Conservation (phyloP, 1,139 yeast species). For the Nematodospora anomalae region DNA sequence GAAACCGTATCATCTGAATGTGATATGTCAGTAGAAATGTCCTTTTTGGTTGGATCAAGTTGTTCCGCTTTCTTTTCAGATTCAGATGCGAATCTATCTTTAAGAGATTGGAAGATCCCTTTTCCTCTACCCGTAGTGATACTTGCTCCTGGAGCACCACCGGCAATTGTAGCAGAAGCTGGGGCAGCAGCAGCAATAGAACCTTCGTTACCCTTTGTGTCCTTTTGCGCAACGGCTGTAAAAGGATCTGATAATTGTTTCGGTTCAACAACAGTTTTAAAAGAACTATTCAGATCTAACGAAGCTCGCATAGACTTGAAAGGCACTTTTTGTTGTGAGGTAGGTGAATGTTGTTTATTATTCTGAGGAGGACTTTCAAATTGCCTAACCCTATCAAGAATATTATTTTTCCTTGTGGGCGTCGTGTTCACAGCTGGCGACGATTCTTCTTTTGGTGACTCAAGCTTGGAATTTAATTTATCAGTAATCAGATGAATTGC, state of each 20-base stretch:
- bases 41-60: not conserved
- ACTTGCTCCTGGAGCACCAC: constrained; percentile 6
- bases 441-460: constrained; percentile 3
- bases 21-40: constrained; percentile 3
- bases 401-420: constrained; percentile 17
- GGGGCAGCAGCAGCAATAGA: constrained; percentile 16
- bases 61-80: constrained; percentile 7
- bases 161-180: constrained; percentile 8
- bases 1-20: constrained; percentile 14
- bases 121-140: constrained; percentile 21
- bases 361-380: constrained; percentile 31
- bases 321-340: constrained; percentile 8
- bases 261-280: constrained; percentile 6
- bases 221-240: constrained; percentile 7
- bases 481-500: constrained; percentile 5
- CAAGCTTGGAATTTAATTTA: constrained; percentile 2
- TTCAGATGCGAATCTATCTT: constrained; percentile 27
- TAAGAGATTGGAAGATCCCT: constrained; percentile 38
- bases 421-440: constrained; percentile 9
- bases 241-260: constrained; percentile 21
- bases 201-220: constrained; percentile 12
- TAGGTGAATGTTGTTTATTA: constrained; percentile 9
- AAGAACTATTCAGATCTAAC: constrained; percentile 5
- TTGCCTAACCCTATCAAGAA: constrained; percentile 41
- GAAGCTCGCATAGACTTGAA: constrained; percentile 11